phyloP scores from a whole-genome alignment of 2,329 filamentous ascomycete genomes.

The Alternaria hordeiaustralica region DNA sequence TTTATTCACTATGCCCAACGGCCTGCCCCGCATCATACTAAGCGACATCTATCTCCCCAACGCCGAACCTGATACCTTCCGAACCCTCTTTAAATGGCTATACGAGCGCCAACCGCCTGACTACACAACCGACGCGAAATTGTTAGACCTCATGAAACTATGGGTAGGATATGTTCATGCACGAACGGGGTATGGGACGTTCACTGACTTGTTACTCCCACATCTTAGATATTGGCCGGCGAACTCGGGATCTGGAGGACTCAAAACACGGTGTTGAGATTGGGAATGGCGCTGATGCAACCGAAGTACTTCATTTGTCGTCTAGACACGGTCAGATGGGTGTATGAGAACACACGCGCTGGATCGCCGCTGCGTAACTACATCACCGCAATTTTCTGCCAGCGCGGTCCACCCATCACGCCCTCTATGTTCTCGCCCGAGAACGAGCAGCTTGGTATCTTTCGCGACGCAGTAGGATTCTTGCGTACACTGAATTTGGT shows the following conservation, averaged over 20 bases:
- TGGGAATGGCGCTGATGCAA: constrained; percentile 18
- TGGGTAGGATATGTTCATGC: not conserved
- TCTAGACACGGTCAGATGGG: constrained; percentile 3
- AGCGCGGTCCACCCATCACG: not conserved
- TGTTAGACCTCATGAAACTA: not conserved
- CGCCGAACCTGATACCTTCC: not conserved
- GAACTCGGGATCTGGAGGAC: constrained; percentile 9
- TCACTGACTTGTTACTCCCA: not conserved
- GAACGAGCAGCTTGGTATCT: not conserved
- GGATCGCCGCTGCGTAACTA: not conserved
- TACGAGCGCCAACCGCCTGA: not conserved
- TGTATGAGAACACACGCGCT: constrained; percentile 2
- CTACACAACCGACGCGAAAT: not conserved
- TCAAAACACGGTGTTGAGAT: constrained; percentile 9
- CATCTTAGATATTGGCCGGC: not conserved
- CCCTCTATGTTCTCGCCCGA: not conserved
- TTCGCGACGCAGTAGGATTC: not conserved
- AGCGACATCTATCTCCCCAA: not conserved
- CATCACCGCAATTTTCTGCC: not conserved
- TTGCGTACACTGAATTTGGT: not conserved
- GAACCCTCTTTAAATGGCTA: not conserved
- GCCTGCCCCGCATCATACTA: not conserved
- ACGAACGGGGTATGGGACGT: not conserved
- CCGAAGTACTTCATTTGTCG: not conserved
- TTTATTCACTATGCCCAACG: not conserved